Evolutionary conservation across 495 filamentous ascomycete genomes (phyloP), one percentile per base, ranked within the genome.

Genomic region (Aspergillus biplanus): DNA sequence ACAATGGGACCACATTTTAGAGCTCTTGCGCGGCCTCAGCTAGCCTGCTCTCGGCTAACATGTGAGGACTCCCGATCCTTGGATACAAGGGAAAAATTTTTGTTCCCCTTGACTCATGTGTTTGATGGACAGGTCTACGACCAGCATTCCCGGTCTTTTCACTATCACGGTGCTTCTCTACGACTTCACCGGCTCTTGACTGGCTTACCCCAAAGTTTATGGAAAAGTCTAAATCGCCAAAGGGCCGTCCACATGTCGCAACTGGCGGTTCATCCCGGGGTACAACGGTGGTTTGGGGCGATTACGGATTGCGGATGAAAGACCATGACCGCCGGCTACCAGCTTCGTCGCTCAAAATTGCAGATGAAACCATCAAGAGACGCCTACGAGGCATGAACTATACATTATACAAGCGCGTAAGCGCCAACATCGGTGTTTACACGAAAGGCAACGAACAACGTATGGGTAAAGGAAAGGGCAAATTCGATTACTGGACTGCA

Each of bases 381-480:
- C 85, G 93, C 63, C 75, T 99, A 56, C 84, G 96, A 79, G 96
- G 96, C 33, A 89, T 97, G 85, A 91, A 92, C 67, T 99, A 94
- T 75, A 86, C 90, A 47, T 75, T 99, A 55, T 99, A 94, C 78
- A 96, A 89, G 81, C 84, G 96, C 58, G 87, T 98, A 32, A 86
- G 86, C 62, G 93, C 92, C 62, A 97, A 93, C 74, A 90, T 97
- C 63, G 94, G 93, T 70, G 95, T 99, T 12, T 99, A 93, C 78
- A 90, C 91, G 57, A 93, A 88, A 74, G 95, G 95, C 32, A 98
- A 98, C 70, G 95, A 99, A 76, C 89, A 88, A 67, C 89, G 96
- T 82, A 99, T 99, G 95, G 96, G 95, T 77, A 98, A 97, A 80
- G 95, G 95, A 74, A 99, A 98, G 79, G 95, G 95, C 66, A 89